A percentile compares a stretch with the other conserved stretches of the same genome.
Evolutionary conservation across 1,284 basidiomycete species (phyloP).

Genomic region (Phellinidium pouzarii): DNA sequence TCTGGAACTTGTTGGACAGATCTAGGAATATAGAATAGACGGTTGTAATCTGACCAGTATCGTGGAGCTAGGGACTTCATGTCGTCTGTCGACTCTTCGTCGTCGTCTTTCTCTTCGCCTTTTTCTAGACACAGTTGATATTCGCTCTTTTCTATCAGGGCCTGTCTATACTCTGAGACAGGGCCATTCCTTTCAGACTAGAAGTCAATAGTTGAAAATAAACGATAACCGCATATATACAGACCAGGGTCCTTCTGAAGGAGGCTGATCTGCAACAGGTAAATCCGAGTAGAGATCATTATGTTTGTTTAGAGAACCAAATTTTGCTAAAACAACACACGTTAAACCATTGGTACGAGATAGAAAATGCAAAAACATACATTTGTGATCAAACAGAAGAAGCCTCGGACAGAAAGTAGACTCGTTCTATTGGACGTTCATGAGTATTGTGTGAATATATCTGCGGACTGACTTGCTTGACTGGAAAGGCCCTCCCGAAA

Average conservation of each 20-base stretch:
- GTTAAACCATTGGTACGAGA: constrained; percentile 15
- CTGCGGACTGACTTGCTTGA: constrained; percentile 33
- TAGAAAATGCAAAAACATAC: constrained; percentile 30
- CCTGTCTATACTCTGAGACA: constrained; percentile 46
- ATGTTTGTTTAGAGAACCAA: constrained; percentile 46
- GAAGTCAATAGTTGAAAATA: neutral
- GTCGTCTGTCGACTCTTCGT: constrained; percentile 21
- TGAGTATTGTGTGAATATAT: constrained; percentile 14
- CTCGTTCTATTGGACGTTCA: constrained; percentile 36
- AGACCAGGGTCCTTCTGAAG: constrained; percentile 24
- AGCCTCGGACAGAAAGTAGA: constrained; percentile 56
- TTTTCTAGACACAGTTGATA: constrained; percentile 47
- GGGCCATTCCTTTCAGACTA: constrained; percentile 39
- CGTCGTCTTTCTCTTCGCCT: constrained; percentile 26
- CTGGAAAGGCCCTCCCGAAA: constrained; percentile 52
- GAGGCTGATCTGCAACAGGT: constrained; percentile 26
- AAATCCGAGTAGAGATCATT: constrained; percentile 34
- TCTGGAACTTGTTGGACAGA: constrained; percentile 60
- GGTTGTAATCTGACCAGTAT: constrained; percentile 76
- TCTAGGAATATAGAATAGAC: constrained; percentile 58
- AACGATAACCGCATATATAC: neutral
- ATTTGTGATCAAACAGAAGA: constrained; percentile 59
- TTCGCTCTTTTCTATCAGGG: constrained; percentile 41
- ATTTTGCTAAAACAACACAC: constrained; percentile 42
- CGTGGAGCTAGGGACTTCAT: constrained; percentile 34